phyloP scores from a whole-genome alignment of 2,329 filamentous ascomycete genomes.

The Sporothrix euskadiensis region DNA sequence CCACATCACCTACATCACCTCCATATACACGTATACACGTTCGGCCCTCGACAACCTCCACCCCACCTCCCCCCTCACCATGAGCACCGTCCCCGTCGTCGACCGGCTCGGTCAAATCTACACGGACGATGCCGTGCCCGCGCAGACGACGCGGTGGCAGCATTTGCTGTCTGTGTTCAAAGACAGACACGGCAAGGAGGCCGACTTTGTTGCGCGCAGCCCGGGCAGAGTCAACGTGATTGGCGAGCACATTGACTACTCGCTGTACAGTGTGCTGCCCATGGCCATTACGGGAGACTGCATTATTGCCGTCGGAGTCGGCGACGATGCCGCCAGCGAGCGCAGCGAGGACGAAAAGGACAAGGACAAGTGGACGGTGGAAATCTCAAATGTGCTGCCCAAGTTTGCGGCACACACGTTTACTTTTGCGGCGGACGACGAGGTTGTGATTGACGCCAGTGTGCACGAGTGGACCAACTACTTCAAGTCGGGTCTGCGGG shows the following conservation, averaged over 20 bases:
- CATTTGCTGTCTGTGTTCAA: constrained; percentile 70
- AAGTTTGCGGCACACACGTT: constrained; percentile 79
- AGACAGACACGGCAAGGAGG: constrained; percentile 64
- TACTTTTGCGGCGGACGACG: constrained; percentile 58
- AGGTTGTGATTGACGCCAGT: constrained; percentile 76
- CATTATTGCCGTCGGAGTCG: constrained; percentile 72
- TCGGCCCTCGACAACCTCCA: background rate
- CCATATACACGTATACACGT: background rate
- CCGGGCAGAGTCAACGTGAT: constrained; percentile 97
- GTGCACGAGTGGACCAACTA: constrained; percentile 97
- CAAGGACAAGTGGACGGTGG: constrained; percentile 60
- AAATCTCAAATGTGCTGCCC: constrained; percentile 76
- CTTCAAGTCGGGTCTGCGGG: constrained; percentile 88
- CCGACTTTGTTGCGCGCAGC: constrained; percentile 83
- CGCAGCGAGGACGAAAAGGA: constrained; percentile 43
- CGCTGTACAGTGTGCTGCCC: constrained; percentile 89
- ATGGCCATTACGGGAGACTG: constrained; percentile 94
- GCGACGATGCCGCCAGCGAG: constrained; percentile 49
- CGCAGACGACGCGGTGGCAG: constrained; percentile 74
- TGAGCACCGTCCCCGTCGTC: constrained; percentile 71
- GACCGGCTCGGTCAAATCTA: constrained; percentile 80
- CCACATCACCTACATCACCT: background rate
- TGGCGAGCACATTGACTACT: constrained; percentile 99
- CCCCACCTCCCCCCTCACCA: constrained; percentile 33
- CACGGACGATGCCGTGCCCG: constrained; percentile 66